Conservation (phyloP, 768 basidiomycete genomes). For the Mycena rosella region DNA sequence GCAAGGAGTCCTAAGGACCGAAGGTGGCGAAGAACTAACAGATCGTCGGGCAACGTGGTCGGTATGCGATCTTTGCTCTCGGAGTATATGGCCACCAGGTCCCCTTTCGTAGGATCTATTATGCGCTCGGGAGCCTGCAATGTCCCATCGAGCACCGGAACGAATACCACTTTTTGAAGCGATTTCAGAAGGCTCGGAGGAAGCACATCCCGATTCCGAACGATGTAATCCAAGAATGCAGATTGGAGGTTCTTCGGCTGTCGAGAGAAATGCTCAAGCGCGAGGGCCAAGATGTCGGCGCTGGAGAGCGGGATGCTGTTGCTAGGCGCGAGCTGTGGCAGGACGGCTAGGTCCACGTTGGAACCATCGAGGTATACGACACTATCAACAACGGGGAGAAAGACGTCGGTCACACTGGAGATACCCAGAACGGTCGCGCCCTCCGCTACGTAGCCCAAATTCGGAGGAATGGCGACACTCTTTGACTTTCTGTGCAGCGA, state of each 20-base stretch:
- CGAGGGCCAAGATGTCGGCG: conserved; percentile 43
- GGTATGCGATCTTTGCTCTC: conserved; percentile 37
- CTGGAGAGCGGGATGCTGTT: conserved; percentile 36
- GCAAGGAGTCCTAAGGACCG: conserved; percentile 46
- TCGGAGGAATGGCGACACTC: conserved; percentile 24
- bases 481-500: conserved; percentile 33
- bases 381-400: conserved; percentile 42
- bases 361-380: conserved; percentile 47
- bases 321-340: conserved; percentile 43
- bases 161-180: conserved; percentile 45
- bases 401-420: conserved; percentile 22
- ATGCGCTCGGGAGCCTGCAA: conserved; percentile 23
- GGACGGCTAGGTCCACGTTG: conserved; percentile 36
- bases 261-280: conserved; percentile 44
- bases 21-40: conserved; percentile 30
- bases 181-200: conserved; percentile 42
- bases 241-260: conserved; percentile 45
- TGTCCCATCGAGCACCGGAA: conserved; percentile 37
- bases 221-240: conserved; percentile 46
- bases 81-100: conserved; percentile 30
- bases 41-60: conserved; percentile 22
- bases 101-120: conserved; percentile 35
- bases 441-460: conserved; percentile 16
- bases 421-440: conserved; percentile 31
- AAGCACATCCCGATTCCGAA: conserved; percentile 38